These are phyloP conservation scores for Hevea brasiliensis DNA, from an alignment of 345 rosid genomes.

Conservation along the genomic window DNA sequence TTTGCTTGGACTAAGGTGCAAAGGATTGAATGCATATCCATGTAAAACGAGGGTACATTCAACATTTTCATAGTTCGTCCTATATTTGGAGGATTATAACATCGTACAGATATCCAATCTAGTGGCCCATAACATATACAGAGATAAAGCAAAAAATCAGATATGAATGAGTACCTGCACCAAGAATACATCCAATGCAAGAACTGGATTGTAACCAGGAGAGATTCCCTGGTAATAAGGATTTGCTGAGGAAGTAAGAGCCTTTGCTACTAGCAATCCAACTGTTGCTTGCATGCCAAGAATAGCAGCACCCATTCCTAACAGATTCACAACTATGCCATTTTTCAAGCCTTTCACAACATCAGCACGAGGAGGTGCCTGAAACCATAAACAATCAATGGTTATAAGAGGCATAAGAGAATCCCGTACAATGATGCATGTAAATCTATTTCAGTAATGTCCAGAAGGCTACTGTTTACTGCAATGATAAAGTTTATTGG, in stretches of 20 bases:
- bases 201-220: conserved; percentile 80
- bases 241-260: conserved; percentile 83
- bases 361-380: conserved; percentile 99
- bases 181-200: conserved; percentile 90
- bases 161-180: conserved; percentile 72
- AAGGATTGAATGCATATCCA: too few species aligned
- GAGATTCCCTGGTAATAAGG: conserved; percentile 84
- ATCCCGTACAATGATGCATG: neutral
- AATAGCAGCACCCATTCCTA: conserved; percentile 93
- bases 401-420: neutral
- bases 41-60: too few species aligned
- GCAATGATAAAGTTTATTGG: neutral
- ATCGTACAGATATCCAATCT: too few species aligned
- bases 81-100: too few species aligned
- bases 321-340: conserved; percentile 71
- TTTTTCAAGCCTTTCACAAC: conserved; percentile 88
- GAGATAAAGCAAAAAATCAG: too few species aligned
- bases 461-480: neutral
- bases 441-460: neutral
- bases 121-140: too few species aligned
- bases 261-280: conserved; percentile 85
- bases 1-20: neutral
- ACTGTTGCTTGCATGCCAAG: conserved; percentile 98
- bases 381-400: conserved; percentile 20
- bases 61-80: too few species aligned